Base-by-base conservation (phyloP, 2,329 filamentous ascomycete genomes). In the Colletotrichum liriopes region DNA sequence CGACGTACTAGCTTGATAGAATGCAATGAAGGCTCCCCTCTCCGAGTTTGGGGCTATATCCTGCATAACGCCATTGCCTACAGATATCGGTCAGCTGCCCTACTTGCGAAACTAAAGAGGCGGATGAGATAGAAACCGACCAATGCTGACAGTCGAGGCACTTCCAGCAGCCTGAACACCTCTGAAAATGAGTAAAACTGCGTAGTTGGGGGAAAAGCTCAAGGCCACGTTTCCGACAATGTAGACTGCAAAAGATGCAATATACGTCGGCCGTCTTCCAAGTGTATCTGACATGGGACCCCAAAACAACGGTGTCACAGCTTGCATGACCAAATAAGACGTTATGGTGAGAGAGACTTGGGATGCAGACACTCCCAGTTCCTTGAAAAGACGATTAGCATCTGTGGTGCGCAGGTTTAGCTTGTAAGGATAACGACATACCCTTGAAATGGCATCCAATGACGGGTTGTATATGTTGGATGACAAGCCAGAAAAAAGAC, bases 381-480 rank as follows among this genome's bases (percentile, higher is more conserved):
- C 79, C 74, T 78, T 43, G 14, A 37, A 18, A 16, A 5, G 41
- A 23, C 14, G 54, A 23, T 49, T 7, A 55, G 56, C 37, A 43
- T 71, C 26, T 43, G 43, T 14, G 41, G 35, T 20, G 51, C 32
- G 29, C 49, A 20, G 43, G 47, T 14, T 11, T 29, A 3, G 12
- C 8, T 39, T 32, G 12, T 51, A 39, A 12, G 3, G 16, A 23
- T 14, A 23, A 5, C 5, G 1, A 29, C 73, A 41, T 73, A 81
- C 81, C 71, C 75, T 74, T 6, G 83, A 78, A n/a, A 87, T 81
- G 2, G 78, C 74, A 56, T 82, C 79, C 6, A 87, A 71, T 0
- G 84, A 81, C 1, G 86, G 85, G 56, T 86, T 82, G 77, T 88
- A 89, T 54, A 89, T 88, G 72, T 85, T 87, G 43, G 84, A 84